A percentile compares a stretch with the other conserved stretches of the same genome.
Evolutionary conservation across 1,284 basidiomycete species (phyloP).

Genomic region (Bondarzewia mesenterica): DNA sequence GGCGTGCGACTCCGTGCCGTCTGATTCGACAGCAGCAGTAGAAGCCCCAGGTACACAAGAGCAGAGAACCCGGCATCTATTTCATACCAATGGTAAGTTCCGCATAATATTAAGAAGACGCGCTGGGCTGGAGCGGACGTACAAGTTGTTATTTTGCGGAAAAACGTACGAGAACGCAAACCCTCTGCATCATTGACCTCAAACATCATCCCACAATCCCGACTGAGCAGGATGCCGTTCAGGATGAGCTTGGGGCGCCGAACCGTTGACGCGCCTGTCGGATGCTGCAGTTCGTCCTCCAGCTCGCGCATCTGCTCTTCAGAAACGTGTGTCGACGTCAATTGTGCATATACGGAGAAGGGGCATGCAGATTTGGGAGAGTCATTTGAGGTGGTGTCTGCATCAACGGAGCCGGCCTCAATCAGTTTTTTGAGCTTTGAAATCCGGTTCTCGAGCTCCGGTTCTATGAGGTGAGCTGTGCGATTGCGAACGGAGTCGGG

Average conservation of each 20-base stretch:
- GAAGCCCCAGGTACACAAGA: constrained; percentile 57
- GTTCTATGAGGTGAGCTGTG: constrained; percentile 56
- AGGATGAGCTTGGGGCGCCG: constrained; percentile 47
- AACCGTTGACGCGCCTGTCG: constrained; percentile 60
- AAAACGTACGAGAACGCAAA: constrained; percentile 61
- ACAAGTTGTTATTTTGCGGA: constrained; percentile 79
- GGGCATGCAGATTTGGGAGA: constrained; percentile 46
- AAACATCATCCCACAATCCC: constrained; percentile 70
- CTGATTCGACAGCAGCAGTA: constrained; percentile 67
- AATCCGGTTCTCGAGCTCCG: constrained; percentile 57
- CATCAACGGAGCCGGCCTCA: constrained; percentile 52
- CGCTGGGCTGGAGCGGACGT: constrained; percentile 20
- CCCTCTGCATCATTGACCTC: constrained; percentile 61
- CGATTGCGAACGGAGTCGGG: constrained; percentile 46
- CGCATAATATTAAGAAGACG: no score
- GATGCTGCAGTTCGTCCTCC: constrained; percentile 62
- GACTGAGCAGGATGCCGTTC: constrained; percentile 63
- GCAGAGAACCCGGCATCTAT: constrained; percentile 71
- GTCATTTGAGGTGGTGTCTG: constrained; percentile 30
- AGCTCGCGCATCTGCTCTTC: constrained; percentile 52
- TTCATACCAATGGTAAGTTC: not conserved
- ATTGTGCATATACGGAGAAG: constrained; percentile 57
- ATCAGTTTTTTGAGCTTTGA: constrained; percentile 53
- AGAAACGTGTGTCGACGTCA: constrained; percentile 44
- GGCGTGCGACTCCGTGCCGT: constrained; percentile 71